A percentile compares a stretch with the other conserved stretches of the same genome.
Conservation (phyloP, 2,329 filamentous ascomycete genomes). For the Penicillium sp. region DNA sequence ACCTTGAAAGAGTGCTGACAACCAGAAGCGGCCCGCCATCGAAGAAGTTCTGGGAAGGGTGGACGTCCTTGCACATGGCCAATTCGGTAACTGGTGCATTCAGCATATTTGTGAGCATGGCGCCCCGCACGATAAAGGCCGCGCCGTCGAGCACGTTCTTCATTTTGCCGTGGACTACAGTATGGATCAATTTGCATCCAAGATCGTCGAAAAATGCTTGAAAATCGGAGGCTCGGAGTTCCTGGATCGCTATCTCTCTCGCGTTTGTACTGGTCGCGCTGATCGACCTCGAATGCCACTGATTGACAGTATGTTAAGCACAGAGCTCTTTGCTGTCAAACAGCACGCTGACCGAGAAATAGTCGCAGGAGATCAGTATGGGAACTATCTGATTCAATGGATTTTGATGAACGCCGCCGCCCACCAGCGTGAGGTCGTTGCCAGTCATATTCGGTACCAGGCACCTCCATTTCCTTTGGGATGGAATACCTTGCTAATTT, state of each 20-base stretch:
- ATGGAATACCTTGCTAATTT: not conserved
- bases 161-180: constrained; percentile 93
- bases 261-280: constrained; percentile 84
- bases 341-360: not conserved
- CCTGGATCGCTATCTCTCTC: constrained; percentile 84
- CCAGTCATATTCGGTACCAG: constrained; percentile 73
- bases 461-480: not conserved
- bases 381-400: constrained; percentile 97
- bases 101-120: constrained; percentile 99
- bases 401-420: constrained; percentile 83
- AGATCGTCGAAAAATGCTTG: constrained; percentile 97
- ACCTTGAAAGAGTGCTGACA: constrained; percentile 18
- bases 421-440: constrained; percentile 90
- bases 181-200: constrained; percentile 98
- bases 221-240: constrained; percentile 94
- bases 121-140: constrained; percentile 81
- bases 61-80: constrained; percentile 92
- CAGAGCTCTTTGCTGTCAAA: no score
- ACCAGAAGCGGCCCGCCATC: constrained; percentile 82
- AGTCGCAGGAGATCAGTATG: constrained; percentile 96
- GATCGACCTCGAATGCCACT: constrained; percentile 94
- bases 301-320: constrained; percentile 70
- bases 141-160: constrained; percentile 93
- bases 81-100: constrained; percentile 99
- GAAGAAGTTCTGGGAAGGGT: constrained; percentile 94